Evolutionary conservation across 2,329 filamentous ascomycete genomes (phyloP), one percentile per base, ranked within the genome.

Genomic region (Cyphellophora attinorum): DNA sequence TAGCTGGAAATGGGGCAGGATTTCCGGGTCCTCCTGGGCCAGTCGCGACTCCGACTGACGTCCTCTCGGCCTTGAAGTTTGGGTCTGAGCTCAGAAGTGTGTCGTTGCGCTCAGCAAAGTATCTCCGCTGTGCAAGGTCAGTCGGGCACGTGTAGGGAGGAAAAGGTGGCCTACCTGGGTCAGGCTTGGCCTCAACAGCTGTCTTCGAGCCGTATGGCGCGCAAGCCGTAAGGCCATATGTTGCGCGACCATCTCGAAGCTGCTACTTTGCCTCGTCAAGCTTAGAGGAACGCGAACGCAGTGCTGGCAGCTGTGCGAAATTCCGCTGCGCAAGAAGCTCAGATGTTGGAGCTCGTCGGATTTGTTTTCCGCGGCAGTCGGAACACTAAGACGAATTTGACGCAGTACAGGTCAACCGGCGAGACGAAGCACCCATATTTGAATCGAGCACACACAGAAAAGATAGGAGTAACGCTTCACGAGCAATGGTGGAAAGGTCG

Each of bases 1-100:
- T 51, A 8, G 51, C 44, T 23, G 45, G 48, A 38, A 42, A 39
- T 17, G 45, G 50, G 31, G 33, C 43, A 31, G 42, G 38, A 15
- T 27, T 32, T 17, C 42, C 42, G 19, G 42, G 42, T 19, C 42
- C 40, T 15, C 35, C 42, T 15, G 42, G 42, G 19, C 43, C 43
- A 21, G 44, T 34, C 11, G 45, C 43, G 12, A 46, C 41, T 35
- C 40, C 37, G 28, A 41, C 41, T 10, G 40, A 33, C 17, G 29
- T 12, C 19, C 15, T 5, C 12, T 27, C 14, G 4, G 39, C 36
- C 34, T 42, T 28, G 18, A 47, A 48, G 5, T 29, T 34, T 5
- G 46, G 44, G 30, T 48, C 46, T 10, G 46, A 49, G 34, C 45
- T 49, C 33, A 46, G 28, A 16, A 47, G 35, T 3, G 40, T 33